Conservation (phyloP, 192 early-diverging fungal genomes). For the Coemansia sp. region DNA sequence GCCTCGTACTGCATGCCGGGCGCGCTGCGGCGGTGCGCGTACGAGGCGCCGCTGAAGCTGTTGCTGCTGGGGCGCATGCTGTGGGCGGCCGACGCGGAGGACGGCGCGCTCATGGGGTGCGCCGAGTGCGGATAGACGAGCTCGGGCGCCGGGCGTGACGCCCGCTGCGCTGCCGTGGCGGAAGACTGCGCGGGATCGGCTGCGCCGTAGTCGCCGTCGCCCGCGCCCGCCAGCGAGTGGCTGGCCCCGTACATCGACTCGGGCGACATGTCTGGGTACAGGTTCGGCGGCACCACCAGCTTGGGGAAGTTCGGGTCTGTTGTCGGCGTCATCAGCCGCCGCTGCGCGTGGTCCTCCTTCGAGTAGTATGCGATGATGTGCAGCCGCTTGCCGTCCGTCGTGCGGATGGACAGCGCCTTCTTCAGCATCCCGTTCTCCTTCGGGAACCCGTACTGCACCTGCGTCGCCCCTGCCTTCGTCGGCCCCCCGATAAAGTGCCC, state of each 20-base stretch:
- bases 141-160: constrained; percentile 34
- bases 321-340: constrained; percentile 66
- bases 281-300: constrained; percentile 71
- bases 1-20: constrained; percentile 7
- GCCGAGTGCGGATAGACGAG: constrained; percentile 12
- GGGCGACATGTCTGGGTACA: constrained; percentile 79
- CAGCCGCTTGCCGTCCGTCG: constrained; percentile 72
- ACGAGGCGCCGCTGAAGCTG: constrained; percentile 35
- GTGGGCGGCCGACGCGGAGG: constrained; percentile 2
- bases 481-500: constrained; percentile 54
- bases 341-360: constrained; percentile 67
- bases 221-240: constrained; percentile 22
- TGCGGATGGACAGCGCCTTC: constrained; percentile 85
- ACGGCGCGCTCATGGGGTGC: constrained; percentile 34
- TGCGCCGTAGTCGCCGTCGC: constrained; percentile 1
- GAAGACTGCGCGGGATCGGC: constrained; percentile 9
- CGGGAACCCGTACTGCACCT: constrained; percentile 54
- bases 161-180: background rate
- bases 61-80: constrained; percentile 41
- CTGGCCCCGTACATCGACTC: constrained; percentile 53
- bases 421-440: constrained; percentile 85
- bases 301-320: constrained; percentile 62
- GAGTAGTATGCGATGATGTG: constrained; percentile 92
- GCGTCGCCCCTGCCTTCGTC: constrained; percentile 50
- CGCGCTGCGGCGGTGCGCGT: background rate